Base-by-base conservation (phyloP, 148 eudicot species). In the Camellia sinensis region DNA sequence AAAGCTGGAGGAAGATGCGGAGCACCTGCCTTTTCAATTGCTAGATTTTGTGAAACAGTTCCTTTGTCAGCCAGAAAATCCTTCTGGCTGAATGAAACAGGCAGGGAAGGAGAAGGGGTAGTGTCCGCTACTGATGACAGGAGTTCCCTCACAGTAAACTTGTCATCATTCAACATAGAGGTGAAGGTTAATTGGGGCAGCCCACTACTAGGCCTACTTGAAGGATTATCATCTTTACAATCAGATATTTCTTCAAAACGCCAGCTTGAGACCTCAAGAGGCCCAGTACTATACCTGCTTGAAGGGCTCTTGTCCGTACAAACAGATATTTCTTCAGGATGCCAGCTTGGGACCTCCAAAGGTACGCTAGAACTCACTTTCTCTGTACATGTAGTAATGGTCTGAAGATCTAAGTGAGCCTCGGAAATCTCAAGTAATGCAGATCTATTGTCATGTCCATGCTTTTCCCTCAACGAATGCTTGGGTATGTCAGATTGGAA, bases 121-220 rank as follows among this genome's bases (percentile, higher is more conserved):
- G 45, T 5, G 21, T 74, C 67, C 8, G 50, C 7, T 59, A 63
- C 66, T 4, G 91, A 80, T 46, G 93, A 85, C 72, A 90, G 73
- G 67, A 83, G 89, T 79, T 93, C 94, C 77, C 87, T 90, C 14
- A 91, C 93, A 60, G 94, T 93, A 84, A 88, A 93, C 86, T 96
- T 95, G 83, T 89, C 89, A 81, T 85, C 92, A 61, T 60, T 81
- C 52, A 86, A 79, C 72, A 81, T 81, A 65, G 90, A 84, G 19
- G 78, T 64, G 54, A 84, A 79, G 72, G 83, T 87, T 60, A 84
- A 84, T 80, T 80, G 75, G 4, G 85, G 71, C 67, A 83, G 80
- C 79, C 75, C 83, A 72, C 82, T 72, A 73, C 70, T 66, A 67
- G 81, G 79, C 84, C 83, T 84, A 72, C 82, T 74, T 67, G 86